Base-by-base conservation (phyloP, 768 basidiomycete species). In the Lactarius psammicola region DNA sequence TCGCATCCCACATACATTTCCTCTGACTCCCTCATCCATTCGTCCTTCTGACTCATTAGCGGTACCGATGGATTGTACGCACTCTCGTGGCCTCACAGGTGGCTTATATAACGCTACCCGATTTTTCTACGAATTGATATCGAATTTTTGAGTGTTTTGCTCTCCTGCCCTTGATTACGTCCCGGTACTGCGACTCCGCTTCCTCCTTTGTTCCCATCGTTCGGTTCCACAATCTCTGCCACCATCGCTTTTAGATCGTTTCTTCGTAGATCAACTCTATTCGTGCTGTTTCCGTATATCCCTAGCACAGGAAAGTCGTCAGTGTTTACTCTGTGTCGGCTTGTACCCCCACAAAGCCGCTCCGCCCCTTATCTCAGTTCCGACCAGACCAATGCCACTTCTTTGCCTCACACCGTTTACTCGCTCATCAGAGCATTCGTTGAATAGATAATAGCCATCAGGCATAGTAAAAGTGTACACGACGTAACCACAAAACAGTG, bases 71-170 rank as follows among this genome's bases (percentile, higher is more conserved):
- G 20, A 31, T 46, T 30, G 62, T 58, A 54, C 31, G n/a, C 5
- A 13, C 18, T 20, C 15, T 55, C 17, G 30, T 4, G 49, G 17
- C 8, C 33, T 26, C 17, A 23, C 26, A 6, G 18, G 23, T 13
- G 0, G 31, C 6, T 40, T 67, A 46, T 36, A 51, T 17, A 6
- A 10, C 1, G 26, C 28, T 30, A 1, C 2, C 1, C 11, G 23
- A 55, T 34, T 63, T 63, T 67, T 63, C 54, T 63, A 23, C 15
- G 57, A 59, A 63, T 67, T 67, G 51, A 59, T 63, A 46, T 31
- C 5, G 30, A 13, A 62, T 67, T 64, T 59, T 62, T 55, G 40
- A 59, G 44, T 36, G 40, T 56, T 59, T 55, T 38, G 7, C 31
- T 20, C 38, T 31, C 23, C 34, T 51, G 56, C 56, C 26, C 15